phyloP scores from a whole-genome alignment of 2,329 filamentous ascomycete species.

The Penicillium hesseltinei region DNA sequence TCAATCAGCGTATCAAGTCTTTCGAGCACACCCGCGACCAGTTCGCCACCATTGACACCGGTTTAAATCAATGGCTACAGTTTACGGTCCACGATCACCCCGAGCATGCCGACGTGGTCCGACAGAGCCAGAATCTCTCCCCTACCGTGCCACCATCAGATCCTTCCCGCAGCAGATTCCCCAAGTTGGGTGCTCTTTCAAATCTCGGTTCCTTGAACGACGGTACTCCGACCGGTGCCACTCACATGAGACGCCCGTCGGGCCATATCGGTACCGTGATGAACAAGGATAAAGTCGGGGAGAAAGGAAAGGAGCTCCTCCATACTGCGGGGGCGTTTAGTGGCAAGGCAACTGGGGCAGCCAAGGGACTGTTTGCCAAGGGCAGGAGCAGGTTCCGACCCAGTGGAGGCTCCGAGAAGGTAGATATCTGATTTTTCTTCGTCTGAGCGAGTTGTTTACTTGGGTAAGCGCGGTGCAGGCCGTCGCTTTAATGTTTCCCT shows the following conservation, averaged over 20 bases:
- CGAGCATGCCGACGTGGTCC: constrained; percentile 51
- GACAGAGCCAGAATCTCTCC: constrained; percentile 35
- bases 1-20: constrained; percentile 67
- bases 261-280: constrained; percentile 40
- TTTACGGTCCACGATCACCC: constrained; percentile 51
- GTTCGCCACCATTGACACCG: constrained; percentile 71
- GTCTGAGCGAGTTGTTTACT: constrained; percentile 9
- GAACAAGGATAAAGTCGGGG: constrained; percentile 65
- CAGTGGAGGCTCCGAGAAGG: constrained; percentile 69
- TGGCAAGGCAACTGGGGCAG: constrained; percentile 71
- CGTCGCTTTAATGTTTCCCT: constrained; percentile 15
- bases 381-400: constrained; percentile 78
- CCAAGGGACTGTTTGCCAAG: constrained; percentile 88
- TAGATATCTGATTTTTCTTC: constrained; percentile 56
- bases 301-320: constrained; percentile 84
- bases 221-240: constrained; percentile 32
- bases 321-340: constrained; percentile 73
- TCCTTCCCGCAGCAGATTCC: constrained; percentile 40
- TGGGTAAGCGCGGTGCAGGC: constrained; percentile 12
- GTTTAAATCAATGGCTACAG: constrained; percentile 63
- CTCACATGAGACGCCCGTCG: constrained; percentile 38
- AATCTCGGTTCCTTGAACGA: constrained; percentile 33
- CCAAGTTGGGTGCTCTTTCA: constrained; percentile 40
- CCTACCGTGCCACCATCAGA: constrained; percentile 30
- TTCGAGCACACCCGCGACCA: constrained; percentile 71